Evolutionary conservation across 2,329 filamentous ascomycete species (phyloP).

Genomic region (Diaporthe ilicicola): DNA sequence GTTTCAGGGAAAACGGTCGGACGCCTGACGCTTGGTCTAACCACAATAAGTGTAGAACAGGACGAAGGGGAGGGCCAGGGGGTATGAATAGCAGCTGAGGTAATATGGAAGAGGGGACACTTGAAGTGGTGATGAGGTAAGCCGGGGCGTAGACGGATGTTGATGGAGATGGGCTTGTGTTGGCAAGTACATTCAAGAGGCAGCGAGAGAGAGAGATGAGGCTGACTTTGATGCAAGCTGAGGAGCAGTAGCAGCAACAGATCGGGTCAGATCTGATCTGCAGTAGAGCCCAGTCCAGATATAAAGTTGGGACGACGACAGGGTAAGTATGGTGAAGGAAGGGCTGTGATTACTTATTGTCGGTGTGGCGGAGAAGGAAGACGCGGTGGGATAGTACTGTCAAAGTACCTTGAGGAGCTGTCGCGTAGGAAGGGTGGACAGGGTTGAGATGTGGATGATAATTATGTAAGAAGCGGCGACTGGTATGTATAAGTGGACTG

Average conservation of each 20-base stretch:
- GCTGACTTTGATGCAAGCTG: conserved; percentile 21
- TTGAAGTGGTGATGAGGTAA: conserved; percentile 32
- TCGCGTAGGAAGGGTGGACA: not conserved
- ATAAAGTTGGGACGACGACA: conserved; percentile 5
- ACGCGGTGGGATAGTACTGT: conserved; percentile 6
- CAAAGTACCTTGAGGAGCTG: conserved; percentile 8
- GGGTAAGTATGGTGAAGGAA: conserved; percentile 15
- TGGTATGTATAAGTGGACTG: conserved; percentile 25
- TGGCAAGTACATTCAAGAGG: conserved; percentile 13
- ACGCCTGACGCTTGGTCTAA: conserved; percentile 26
- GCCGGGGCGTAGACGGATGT: conserved; percentile 12
- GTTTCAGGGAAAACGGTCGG: conserved; percentile 23
- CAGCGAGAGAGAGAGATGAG: conserved; percentile 9
- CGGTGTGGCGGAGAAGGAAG: conserved; percentile 25
- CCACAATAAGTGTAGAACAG: conserved; percentile 14
- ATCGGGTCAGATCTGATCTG: conserved; percentile 23
- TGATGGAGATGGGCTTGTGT: not conserved
- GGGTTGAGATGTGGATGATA: conserved; percentile 6
- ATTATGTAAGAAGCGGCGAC: conserved; percentile 25
- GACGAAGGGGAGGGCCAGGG: not conserved
- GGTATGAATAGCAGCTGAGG: not conserved
- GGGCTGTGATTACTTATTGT: conserved; percentile 27
- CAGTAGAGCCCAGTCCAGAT: conserved; percentile 12
- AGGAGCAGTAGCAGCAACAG: conserved; percentile 16
- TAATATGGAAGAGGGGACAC: not conserved